Evolutionary conservation across 2,329 filamentous ascomycete genomes (phyloP).

Genomic region (Xylogone sp.): DNA sequence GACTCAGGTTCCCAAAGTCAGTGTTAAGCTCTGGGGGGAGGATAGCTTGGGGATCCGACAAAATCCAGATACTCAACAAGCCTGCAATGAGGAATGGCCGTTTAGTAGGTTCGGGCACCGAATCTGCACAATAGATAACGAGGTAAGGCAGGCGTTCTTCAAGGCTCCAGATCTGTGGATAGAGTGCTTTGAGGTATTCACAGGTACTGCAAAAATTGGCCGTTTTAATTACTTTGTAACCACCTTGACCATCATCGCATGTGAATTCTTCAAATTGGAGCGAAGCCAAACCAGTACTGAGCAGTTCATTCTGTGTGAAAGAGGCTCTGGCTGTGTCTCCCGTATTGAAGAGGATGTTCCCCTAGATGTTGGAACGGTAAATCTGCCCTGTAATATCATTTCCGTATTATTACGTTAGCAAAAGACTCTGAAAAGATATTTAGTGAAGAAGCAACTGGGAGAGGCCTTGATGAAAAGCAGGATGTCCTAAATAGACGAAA

Average conservation of each 20-base stretch:
- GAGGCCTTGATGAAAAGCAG: too few species aligned
- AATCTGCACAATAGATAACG: not conserved
- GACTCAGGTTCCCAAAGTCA: not conserved
- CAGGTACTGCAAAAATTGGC: not conserved
- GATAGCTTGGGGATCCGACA: not conserved
- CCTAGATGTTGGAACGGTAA: too few species aligned
- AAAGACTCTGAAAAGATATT: too few species aligned
- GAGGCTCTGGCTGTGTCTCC: too few species aligned
- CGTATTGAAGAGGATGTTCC: too few species aligned
- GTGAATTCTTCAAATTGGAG: constrained; percentile 1
- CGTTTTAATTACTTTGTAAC: not conserved
- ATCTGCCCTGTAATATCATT: too few species aligned
- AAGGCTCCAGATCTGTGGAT: not conserved
- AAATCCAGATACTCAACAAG: not conserved
- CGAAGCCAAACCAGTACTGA: not conserved
- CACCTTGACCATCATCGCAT: not conserved
- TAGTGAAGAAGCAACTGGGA: too few species aligned
- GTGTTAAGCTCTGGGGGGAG: too few species aligned
- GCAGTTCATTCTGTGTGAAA: not conserved
- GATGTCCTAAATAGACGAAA: too few species aligned
- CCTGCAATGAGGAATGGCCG: not conserved
- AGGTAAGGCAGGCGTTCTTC: not conserved
- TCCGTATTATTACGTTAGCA: too few species aligned
- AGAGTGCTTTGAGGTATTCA: not conserved
- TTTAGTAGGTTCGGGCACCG: too few species aligned